Base-by-base conservation (phyloP, 2,329 filamentous ascomycete species). In the Corynespora cassiicola region DNA sequence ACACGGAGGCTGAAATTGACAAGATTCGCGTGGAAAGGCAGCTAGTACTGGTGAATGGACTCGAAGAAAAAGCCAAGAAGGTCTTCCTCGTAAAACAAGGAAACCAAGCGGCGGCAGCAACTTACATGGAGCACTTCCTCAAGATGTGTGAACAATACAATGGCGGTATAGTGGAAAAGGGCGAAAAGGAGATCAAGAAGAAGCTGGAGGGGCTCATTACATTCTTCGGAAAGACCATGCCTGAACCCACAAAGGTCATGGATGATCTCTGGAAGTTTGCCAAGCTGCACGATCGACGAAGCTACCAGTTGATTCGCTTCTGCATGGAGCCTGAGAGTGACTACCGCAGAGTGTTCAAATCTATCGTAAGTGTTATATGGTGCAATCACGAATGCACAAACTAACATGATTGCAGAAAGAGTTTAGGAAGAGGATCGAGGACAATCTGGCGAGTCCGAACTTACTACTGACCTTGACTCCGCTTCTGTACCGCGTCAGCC, bases 141-240 rank as follows among this genome's bases (percentile, higher is more conserved):
- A 83, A 87, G 52, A 77, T 85, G n/a, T 96, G 90, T 58, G 91
- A 96, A 63, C 80, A 86, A 10, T 95, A 88, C 70, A 96, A 97
- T 58, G 90, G 90, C 16, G 91, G 91, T 19, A 84, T 94, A 9
- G 83, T 89, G 45, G 84, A 88, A 12, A 77, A 79, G n/a, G 82
- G 88, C 34, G 72, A 76, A 31, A 81, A 85, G 42, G 84, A 85
- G 12, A 76, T 77, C 52, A 90, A 90, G 54, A 74, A 76, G 7
- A 85, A 85, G 38, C 78, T 99, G 19, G 81, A 84, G 40, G 84
- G 80, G 52, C 82, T 90, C 9, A 83, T 95, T 28, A 77, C 86
- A 34, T 88, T 85, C 61, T 74, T 96, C 26, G 79, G 84, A 4
- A 82, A 84, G 47, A 85, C 85, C 39, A 82, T 95, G 36, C 88